Base-by-base conservation (phyloP, 371 early-diverging fungal species). In the Capillidium heterosporum region DNA sequence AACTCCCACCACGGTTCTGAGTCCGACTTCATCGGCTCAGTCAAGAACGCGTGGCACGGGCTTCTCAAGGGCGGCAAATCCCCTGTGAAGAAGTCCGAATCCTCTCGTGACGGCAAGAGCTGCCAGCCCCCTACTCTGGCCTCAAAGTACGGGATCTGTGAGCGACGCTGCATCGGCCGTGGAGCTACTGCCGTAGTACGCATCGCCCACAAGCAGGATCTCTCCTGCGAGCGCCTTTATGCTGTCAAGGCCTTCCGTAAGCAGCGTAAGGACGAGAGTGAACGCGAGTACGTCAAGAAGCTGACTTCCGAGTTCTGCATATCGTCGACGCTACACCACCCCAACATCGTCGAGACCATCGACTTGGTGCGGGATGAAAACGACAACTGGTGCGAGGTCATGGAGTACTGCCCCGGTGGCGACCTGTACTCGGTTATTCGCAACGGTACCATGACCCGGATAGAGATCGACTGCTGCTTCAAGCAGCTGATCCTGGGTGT, bases 161-260 rank as follows among this genome's bases (percentile, higher is more conserved):
- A 84, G 46, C 73, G 73, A 66, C 76, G 82, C 44, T 73, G 72
- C 56, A 84, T 95, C 24, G 96, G 95, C 15, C 75, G 78, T 61
- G 96, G 96, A 27, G 89, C 95, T 0, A 84, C 89, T 15, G 95
- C 92, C 0, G 81, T 91, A 0, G 91, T 95, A 39, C 80, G 86
- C 39, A 70, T 95, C 4, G 87, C 85, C 11, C 88, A 87, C 59
- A 73, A 78, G 61, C 63, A 67, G 56, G 47, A 59, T 13, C 27
- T 61, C 3, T 68, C 59, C 48, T 59, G 70, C 42, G 82, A 84
- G 50, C 84, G 80, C 64, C 67, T 85, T 53, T 92, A 77, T 65
- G 94, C 93, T 1, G 79, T 93, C 64, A 95, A 95, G 61, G 63
- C 88, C 56, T 95, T 93, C 68, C 77, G 91, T 63, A 87, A 88